Conservation (phyloP, 352 stramenopile genomes). For the Phytophthora uliginosa region DNA sequence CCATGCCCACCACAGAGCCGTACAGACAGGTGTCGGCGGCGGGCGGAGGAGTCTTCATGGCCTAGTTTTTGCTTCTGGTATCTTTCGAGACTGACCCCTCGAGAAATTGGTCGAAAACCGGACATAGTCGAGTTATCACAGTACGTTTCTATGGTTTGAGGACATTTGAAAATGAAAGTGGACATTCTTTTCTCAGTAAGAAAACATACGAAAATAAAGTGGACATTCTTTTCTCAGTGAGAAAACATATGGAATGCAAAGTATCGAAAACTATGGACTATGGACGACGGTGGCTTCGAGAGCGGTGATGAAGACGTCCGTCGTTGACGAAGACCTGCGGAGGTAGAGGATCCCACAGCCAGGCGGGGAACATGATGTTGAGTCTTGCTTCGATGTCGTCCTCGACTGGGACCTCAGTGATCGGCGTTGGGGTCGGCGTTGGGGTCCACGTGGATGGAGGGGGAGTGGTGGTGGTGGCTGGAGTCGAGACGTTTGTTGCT, state of each 20-base stretch:
- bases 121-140: neutral
- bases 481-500: neutral
- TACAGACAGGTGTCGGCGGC: conserved; percentile 49
- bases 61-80: conserved; percentile 10
- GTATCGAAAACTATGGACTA: conserved; percentile 9
- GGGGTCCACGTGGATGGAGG: conserved; percentile 10
- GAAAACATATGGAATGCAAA: neutral
- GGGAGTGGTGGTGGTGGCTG: neutral
- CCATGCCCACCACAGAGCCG: conserved; percentile 47
- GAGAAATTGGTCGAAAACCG: neutral
- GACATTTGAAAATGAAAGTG: neutral
- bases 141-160: neutral
- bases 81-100: conserved; percentile 8
- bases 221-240: conserved; percentile 11
- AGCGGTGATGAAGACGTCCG: neutral
- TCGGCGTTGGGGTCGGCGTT: neutral
- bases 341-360: conserved; percentile 16
- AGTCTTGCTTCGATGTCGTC: conserved; percentile 14
- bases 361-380: conserved; percentile 27
- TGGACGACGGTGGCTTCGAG: neutral
- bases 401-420: neutral
- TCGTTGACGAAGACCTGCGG: conserved; percentile 19
- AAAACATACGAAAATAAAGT: neutral
- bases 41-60: conserved; percentile 22
- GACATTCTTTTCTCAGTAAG: conserved; percentile 6